Evolutionary conservation across 2,329 filamentous ascomycete genomes (phyloP), one percentile per base, ranked within the genome.

Genomic region (Diaporthe amygdali): DNA sequence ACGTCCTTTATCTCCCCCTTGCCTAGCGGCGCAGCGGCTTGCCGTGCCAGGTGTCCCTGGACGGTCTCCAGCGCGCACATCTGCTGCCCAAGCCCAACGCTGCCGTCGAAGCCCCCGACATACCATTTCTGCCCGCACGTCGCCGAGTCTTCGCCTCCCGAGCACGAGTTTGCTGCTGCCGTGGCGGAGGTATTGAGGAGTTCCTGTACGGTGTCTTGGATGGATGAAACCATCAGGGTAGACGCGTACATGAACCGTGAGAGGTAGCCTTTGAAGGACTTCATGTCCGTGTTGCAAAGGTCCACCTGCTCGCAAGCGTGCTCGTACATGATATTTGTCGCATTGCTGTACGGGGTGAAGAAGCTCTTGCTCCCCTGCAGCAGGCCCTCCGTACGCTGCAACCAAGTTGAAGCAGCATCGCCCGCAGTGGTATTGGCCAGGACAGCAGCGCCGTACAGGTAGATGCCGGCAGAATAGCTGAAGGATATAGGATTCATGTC

Each of bases 251-350:
- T 87, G 82, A 90, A 92, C 68, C 90, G 89, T 32, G 90, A 84
- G 37, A 92, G 84, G 78, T 91, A 92, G 52, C 86, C 91, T 81
- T 94, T 94, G 86, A 91, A 92, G 10, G 88, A 89, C 75, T 86
- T 87, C 85, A 91, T 90, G 79, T 93, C 91, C 63, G 81, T 84
- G 77, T 89, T 88, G 80, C 92, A 94, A 0, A 77, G 83, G 66
- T 82, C 81, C 71, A 83, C 80, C 5, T 80, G 81, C 79, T 94
- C 92, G 82, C 92, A 94, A n/a, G 89, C 88, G 54, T 84, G 84
- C 80, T 94, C 91, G 76, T 84, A 90, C 87, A 93, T 90, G 79
- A 92, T 81, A 76, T 89, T 83, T 27, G 88, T 87, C 6, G 85
- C 81, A 74, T 89, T 87, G 20, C 82, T 77, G 56, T 82, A 84